Base-by-base conservation (phyloP, 805 yeast genomes). In the Hanseniaspora guilliermondii region DNA sequence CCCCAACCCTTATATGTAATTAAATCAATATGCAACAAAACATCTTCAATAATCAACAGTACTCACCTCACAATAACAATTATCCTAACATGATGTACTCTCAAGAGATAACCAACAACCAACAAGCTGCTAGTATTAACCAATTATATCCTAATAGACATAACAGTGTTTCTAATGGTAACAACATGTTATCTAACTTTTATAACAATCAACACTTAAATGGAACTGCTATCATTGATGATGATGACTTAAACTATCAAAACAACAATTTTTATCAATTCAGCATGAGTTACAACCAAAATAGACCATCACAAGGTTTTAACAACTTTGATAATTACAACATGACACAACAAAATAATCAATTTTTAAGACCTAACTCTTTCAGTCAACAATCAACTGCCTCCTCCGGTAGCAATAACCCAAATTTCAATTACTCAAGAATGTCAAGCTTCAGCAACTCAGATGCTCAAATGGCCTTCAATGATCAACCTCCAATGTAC, bases 221-320 rank as follows among this genome's bases (percentile, higher is more conserved):
- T 17, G 55, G 55, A 4, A 52, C 55, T 11, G 55, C 55, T 19
- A 52, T 52, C 33, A 16, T 44, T 35, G 55, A 52, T 30, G 55
- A 45, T 4, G 50, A 53, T 21, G 50, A 53, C 17, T 53, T 16
- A 40, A 40, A 33, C 19, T 24, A 27, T 11, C 33, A 39, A 19
- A 40, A 39, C 27, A 40, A 21, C 25, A 44, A 19, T 9, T 44
- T 32, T 12, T 19, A 17, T 4, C 42, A 39, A 14, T 44, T 44
- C 25, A 44, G 47, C 24, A 19, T 44, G 22, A 37, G 47, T 1
- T 44, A 30, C 17, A 17, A 9, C 6, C 47, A 44, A 32, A 17
- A 9, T 11, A 46, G 50, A 39, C 30, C 39, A 9, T 53, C 56
- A 3, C 42, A 25, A 16, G 47, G 52, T 2, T 35, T 52, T 1